Base-by-base conservation (phyloP, 164 flowering plant species). In the Aristolochia contorta region DNA sequence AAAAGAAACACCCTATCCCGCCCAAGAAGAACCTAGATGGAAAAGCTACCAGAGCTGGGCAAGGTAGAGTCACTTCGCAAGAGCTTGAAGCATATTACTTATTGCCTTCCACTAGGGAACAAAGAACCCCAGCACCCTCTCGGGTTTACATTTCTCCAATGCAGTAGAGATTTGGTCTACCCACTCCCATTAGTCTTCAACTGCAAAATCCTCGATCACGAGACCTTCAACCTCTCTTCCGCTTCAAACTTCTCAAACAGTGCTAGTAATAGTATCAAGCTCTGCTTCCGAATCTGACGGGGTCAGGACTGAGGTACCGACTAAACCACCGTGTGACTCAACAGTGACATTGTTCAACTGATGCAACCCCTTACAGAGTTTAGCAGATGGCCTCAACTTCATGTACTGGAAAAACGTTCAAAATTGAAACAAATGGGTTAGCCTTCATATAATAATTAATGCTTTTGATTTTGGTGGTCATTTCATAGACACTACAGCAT, bases 221-320 rank as follows among this genome's bases (percentile, higher is more conserved):
- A 47, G 58, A 63, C 59, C 63, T 37, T 52, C 41, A 33, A 67
- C 27, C 4, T 21, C 7, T 53, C 27, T 13, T 53, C 27, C 16
- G 43, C 58, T 62, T 64, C 57, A 49, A 56, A 55, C 43, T 12
- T 50, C 54, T 16, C 64, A 51, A 43, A 13, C 47, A 20, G 25
- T 56, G 63, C n/a, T 13, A 60, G 55, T 30, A 27, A 27, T 27
- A 20, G 51, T 14, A 67, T 77, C 77, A 78, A 27, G 65, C 78
- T 75, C 67, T 50, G 79, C 57, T 51, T 72, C 78, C 3, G 87
- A 71, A 65, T 72, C 75, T 54, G 79, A 64, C 21, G 87, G 77
- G 72, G 75, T 74, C 61, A 71, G 47, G 48, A 69, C 77, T 53
- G 77, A 66, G 47, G 71, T 62, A 60, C 65, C 71, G 45, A 48